Evolutionary conservation across 73 alveolate genomes (phyloP).

Genomic region (Paramecium bursaria): DNA sequence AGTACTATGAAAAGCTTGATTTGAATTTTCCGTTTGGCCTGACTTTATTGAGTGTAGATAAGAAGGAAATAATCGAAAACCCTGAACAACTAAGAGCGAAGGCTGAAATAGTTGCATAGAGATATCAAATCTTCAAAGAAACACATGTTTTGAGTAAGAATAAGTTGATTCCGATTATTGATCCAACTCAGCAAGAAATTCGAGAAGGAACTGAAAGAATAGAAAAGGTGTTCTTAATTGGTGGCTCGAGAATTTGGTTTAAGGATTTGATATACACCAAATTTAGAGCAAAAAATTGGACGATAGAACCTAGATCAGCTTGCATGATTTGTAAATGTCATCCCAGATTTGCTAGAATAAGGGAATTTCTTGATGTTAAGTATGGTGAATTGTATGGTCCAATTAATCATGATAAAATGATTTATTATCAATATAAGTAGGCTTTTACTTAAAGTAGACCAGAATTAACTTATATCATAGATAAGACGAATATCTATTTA

Average conservation of each 20-base stretch:
- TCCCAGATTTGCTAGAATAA: constrained; percentile 51
- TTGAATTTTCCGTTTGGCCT: too few relatives aligned
- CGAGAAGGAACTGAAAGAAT: constrained; percentile 15
- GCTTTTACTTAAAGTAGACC: constrained; percentile 29
- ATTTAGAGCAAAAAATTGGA: constrained; percentile 38
- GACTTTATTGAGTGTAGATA: too few relatives aligned
- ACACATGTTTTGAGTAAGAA: neutral
- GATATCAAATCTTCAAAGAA: constrained; percentile 14
- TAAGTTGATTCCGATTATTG: neutral
- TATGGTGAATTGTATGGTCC: constrained; percentile 56
- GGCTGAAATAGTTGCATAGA: neutral
- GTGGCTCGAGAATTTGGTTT: constrained; percentile 18
- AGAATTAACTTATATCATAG: constrained; percentile 4
- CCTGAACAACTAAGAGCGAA: neutral
- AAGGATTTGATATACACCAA: neutral
- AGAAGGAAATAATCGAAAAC: too few relatives aligned
- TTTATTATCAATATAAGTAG: neutral
- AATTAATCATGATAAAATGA: neutral
- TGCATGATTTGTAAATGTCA: constrained; percentile 52
- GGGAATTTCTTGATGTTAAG: constrained; percentile 15
- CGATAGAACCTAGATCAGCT: constrained; percentile 45
- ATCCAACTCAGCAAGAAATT: neutral
- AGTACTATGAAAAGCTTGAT: neutral
- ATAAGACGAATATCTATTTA: constrained; percentile 8
- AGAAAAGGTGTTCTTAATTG: constrained; percentile 1